Conservation (phyloP, 176 grass and related monocot species). For the Secale cereale region DNA sequence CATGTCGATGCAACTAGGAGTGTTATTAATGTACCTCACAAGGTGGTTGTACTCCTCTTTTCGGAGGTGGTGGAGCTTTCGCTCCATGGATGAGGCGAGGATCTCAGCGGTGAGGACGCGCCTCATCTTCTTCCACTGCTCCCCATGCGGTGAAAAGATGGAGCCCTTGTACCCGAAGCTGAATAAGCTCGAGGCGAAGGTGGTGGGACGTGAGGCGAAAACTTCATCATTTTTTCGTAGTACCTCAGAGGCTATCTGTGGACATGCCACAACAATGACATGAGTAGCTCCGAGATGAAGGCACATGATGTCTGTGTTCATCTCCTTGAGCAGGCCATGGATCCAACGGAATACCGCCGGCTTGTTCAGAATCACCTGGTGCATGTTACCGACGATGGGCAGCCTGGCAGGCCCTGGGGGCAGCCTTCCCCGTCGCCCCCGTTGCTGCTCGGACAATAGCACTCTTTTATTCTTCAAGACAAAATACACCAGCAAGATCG, state of each 20-base stretch:
- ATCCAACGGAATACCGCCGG: neutral
- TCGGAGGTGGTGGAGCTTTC: neutral
- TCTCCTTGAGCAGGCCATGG: neutral
- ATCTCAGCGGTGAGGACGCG: conserved; percentile 6
- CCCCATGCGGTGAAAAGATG: neutral
- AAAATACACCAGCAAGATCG: neutral
- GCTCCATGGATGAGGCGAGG: neutral
- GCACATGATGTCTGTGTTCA: neutral
- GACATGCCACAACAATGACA: neutral
- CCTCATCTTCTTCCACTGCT: conserved; percentile 36
- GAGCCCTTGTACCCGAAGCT: neutral
- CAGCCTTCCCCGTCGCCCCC: neutral
- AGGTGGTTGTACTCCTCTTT: conserved; percentile 23
- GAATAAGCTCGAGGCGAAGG: neutral
- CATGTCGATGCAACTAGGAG: no score
- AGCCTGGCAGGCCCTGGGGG: neutral
- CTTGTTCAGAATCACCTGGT: conserved; percentile 2
- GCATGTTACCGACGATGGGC: neutral
- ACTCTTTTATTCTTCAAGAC: neutral
- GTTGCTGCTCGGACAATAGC: neutral
- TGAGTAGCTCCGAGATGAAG: neutral
- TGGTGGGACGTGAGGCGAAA: neutral
- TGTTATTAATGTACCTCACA: neutral
- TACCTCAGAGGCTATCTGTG: neutral
- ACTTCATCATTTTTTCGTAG: neutral